Evolutionary conservation across 345 rosid genomes (phyloP).

Genomic region (Odontarrhena argentea): DNA sequence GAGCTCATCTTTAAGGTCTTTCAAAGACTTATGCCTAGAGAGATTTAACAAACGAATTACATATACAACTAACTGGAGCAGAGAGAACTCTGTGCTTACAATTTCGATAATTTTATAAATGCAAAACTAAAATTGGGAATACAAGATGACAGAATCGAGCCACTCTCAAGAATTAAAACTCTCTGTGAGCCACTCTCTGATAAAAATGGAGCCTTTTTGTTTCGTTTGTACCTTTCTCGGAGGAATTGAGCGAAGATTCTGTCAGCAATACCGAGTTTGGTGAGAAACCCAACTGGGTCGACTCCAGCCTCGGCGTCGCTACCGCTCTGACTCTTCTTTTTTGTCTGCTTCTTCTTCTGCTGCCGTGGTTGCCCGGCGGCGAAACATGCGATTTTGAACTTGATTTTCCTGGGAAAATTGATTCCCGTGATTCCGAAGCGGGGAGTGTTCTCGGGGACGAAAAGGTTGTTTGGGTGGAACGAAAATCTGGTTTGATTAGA

Average conservation of each 20-base stretch:
- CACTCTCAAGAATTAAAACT: background rate
- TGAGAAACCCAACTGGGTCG: conserved; percentile 51
- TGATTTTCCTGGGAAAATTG: conserved; percentile 41
- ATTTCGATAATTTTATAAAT: conserved; percentile 3
- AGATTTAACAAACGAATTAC: conserved; percentile 21
- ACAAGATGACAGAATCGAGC: background rate
- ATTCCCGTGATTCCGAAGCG: conserved; percentile 28
- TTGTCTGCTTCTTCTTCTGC: conserved; percentile 25
- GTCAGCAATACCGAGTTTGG: conserved; percentile 70
- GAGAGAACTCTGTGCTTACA: background rate
- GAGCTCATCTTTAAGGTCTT: conserved; percentile 84
- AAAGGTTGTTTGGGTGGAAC: conserved; percentile 36
- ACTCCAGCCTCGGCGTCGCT: conserved; percentile 38
- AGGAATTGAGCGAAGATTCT: conserved; percentile 82
- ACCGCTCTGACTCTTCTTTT: conserved; percentile 35
- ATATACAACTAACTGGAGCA: background rate
- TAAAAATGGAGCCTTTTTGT: background rate
- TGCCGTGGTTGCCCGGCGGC: conserved; percentile 41
- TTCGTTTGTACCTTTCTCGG: conserved; percentile 69
- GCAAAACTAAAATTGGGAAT: background rate
- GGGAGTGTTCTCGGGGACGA: conserved; percentile 11
- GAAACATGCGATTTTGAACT: conserved; percentile 34
- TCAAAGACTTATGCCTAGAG: conserved; percentile 78
- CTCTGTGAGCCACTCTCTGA: background rate
- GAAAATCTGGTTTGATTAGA: conserved; percentile 35